Base-by-base conservation (phyloP, 2,329 filamentous ascomycete species). In the Aspergillus latus region DNA sequence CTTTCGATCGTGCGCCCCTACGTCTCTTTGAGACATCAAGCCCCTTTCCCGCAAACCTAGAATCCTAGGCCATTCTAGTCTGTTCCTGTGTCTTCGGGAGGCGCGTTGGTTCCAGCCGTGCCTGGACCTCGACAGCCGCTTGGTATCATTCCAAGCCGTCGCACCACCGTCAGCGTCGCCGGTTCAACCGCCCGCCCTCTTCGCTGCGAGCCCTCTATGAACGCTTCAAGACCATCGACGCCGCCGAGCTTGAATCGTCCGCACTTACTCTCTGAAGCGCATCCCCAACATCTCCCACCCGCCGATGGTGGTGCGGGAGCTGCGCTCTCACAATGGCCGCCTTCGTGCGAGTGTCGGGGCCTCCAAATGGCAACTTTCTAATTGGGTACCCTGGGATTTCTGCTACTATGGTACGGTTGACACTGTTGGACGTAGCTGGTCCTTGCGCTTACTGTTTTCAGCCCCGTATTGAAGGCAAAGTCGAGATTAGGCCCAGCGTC, bases 301-400 rank as follows among this genome's bases (percentile, higher is more conserved):
- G 69, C 65, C 66, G 66, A 74, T 74, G 72, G 72, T 75, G 72
- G 71, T 70, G 71, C 64, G 66, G 76, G 63, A 62, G 63, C 63
- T 59, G 64, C 63, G 61, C 59, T 65, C 56, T 71, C 66, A 81
- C 75, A 67, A 86, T 87, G 80, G 84, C 88, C 76, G 89, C 89
- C 73, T 90, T 90, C 76, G 94, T 99, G 80, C 89, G 94, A 83
- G 92, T 99, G 78, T 96, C 92, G 65, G 94, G 94, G 72, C 92
- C 92, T 72, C 92, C 94, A 67, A 99, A 99, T 78, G 94, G 91
- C 78, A 94, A 90, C 78, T 97, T 96, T 72, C 83, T 97, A 63
- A 91, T 97, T 66, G 94, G 94, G 67, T 99, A 97, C 76, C 94
- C 94, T 54, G 94, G 94, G 66, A 97, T 99, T 75, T 97, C 93